Percentiles rank a stretch among this genome's conserved stretches.
phyloP scores from a whole-genome alignment of 805 yeast species.

The Saccharomycopsis schoenii region DNA sequence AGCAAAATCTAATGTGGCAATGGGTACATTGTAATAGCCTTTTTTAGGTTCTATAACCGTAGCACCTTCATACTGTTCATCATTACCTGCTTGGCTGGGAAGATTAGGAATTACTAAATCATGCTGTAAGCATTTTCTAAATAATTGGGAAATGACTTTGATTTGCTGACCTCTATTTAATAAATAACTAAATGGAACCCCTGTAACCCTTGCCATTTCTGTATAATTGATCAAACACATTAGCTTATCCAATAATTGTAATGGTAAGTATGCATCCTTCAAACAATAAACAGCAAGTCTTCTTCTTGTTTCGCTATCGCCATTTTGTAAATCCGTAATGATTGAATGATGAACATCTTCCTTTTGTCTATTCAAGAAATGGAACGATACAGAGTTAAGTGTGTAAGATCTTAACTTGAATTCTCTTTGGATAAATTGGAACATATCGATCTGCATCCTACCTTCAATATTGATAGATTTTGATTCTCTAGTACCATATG shows the following conservation, averaged over 20 bases:
- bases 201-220: constrained; percentile 99
- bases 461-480: constrained; percentile 92
- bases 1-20: constrained; percentile 95
- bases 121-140: constrained; percentile 81
- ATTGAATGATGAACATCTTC: constrained; percentile 98
- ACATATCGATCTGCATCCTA: constrained; percentile 84
- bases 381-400: constrained; percentile 88
- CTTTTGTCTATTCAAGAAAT: constrained; percentile 88
- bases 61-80: constrained; percentile 96
- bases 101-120: constrained; percentile 87
- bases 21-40: constrained; percentile 95
- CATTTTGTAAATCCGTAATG: constrained; percentile 89
- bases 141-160: constrained; percentile 90
- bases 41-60: constrained; percentile 95
- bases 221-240: constrained; percentile 97
- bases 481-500: constrained; percentile 92
- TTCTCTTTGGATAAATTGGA: constrained; percentile 90
- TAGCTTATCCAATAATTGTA: constrained; percentile 78
- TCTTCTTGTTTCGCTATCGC: constrained; percentile 84
- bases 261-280: constrained; percentile 89
- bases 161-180: constrained; percentile 94
- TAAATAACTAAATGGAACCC: constrained; percentile 90
- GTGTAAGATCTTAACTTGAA: constrained; percentile 92
- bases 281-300: constrained; percentile 94
- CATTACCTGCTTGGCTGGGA: constrained; percentile 64